Percentiles rank a stretch among this genome's conserved stretches.
Evolutionary conservation across 371 early-diverging fungal species (phyloP).

Genomic region (Parasitella parasitica): DNA sequence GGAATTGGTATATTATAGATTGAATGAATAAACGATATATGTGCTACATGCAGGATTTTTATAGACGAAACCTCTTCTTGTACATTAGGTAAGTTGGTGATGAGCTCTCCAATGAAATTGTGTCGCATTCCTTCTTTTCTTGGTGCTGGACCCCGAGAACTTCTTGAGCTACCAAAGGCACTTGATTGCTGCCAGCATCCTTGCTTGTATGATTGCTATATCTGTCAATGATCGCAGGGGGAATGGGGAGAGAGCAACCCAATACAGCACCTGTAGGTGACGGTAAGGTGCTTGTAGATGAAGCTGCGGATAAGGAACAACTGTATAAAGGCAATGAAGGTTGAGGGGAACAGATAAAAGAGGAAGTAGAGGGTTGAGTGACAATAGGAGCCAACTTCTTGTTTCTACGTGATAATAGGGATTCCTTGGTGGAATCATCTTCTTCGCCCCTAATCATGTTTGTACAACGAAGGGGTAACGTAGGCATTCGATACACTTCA

Average conservation of each 20-base stretch:
- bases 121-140: background rate
- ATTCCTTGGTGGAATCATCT: background rate
- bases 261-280: constrained; percentile 22
- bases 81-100: constrained; percentile 28
- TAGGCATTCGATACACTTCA: constrained; percentile 14
- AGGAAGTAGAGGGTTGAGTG: background rate
- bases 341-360: background rate
- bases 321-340: background rate
- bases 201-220: background rate
- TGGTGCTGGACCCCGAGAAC: background rate
- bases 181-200: background rate
- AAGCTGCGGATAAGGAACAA: background rate
- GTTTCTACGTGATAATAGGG: constrained; percentile 21
- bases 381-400: constrained; percentile 21
- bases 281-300: background rate
- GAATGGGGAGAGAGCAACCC: constrained; percentile 4
- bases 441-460: constrained; percentile 4
- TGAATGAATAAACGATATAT: background rate
- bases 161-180: background rate
- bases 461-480: constrained; percentile 21
- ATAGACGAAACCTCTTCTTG: constrained; percentile 19
- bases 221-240: constrained; percentile 8
- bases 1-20: background rate
- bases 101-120: constrained; percentile 3
- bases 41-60: background rate